Evolutionary conservation across 2,329 filamentous ascomycete species (phyloP).

Genomic region (Aspergillus pseudoviridinutans): DNA sequence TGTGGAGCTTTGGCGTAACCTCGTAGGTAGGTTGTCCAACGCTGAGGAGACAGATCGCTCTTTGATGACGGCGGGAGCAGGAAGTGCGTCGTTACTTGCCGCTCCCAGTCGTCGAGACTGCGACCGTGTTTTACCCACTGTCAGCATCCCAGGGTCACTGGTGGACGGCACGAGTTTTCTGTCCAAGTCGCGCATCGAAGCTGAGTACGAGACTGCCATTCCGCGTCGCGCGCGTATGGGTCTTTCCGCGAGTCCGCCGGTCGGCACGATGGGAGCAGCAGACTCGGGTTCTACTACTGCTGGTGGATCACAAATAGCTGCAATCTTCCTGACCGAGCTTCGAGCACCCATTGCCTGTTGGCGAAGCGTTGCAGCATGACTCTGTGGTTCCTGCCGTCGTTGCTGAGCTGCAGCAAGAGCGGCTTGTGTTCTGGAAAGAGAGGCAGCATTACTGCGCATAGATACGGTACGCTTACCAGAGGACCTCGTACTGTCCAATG

Average conservation of each 20-base stretch:
- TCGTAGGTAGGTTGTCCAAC: conserved; percentile 15
- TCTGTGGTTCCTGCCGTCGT: conserved; percentile 38
- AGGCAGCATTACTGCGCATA: conserved; percentile 23
- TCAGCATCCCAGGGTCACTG: conserved; percentile 31
- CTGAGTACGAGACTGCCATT: conserved; percentile 31
- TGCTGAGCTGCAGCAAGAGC: conserved; percentile 40
- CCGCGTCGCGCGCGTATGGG: conserved; percentile 37
- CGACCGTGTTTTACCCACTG: conserved; percentile 40
- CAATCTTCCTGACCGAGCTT: conserved; percentile 24
- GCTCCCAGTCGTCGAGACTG: conserved; percentile 37
- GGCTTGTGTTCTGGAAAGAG: conserved; percentile 34
- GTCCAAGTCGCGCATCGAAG: conserved; percentile 30
- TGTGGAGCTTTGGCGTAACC: conserved; percentile 11
- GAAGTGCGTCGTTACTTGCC: conserved; percentile 19
- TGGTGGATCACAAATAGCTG: conserved; percentile 22
- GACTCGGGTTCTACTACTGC: conserved; percentile 13
- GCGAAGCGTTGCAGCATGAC: conserved; percentile 45
- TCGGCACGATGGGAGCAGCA: conserved; percentile 13
- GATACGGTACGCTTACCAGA: conserved; percentile 27
- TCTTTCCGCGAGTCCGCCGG: conserved; percentile 36
- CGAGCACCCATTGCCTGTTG: conserved; percentile 40
- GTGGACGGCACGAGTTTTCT: conserved; percentile 20
- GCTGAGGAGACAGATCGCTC: conserved; percentile 21
- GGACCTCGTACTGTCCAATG: conserved; percentile 24
- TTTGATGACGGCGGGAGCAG: conserved; percentile 8